Evolutionary conservation across 2,329 filamentous ascomycete species (phyloP), one percentile per base, ranked within the genome.

Genomic region (Pseudonectria buxi): DNA sequence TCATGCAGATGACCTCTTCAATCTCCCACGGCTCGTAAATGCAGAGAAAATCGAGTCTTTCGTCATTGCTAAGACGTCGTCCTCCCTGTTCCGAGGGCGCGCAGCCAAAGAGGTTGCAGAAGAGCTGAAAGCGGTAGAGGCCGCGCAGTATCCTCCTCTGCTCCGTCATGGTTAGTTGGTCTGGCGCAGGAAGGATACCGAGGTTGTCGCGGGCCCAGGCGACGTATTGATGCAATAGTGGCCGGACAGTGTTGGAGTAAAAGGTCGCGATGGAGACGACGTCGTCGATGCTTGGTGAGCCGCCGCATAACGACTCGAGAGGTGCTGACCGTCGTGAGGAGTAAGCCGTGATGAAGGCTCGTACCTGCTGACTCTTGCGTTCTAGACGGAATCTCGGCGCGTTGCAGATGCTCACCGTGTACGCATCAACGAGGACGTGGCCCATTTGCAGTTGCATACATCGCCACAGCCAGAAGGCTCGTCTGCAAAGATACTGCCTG

Each of bases 101-200:
- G 14, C 4, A 3, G 16, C 29, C 29, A 22, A 18, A 31, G 14
- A 18, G 7, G 10, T 31, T 31, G 14, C 29, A 31, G 10, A 31
- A 31, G 16, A 31, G n/a, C 29, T 31, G 29, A 16, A 31, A 31
- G 18, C 29, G 29, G 16, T 31, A 31, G 9, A 31, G 10, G n/a
- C 29, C n/a, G 29, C 29, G 29, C 9, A 31, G 9, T 4, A 31
- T 22, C 10, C 29, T 14, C 5, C 3, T 31, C 16, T 31, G 10
- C 16, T 31, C 29, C 4, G 10, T 31, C n/a, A 7, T 18, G 29
- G 13, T 31, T 10, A 31, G 14, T 16, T 14, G 3, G 3, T 10
- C 7, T 10, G 29, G 29, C 12, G 9, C 18, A 10, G 14, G 3
- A 12, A 31, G 10, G 10, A 3, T 14, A 7, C n/a, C 10, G 3